phyloP scores from a whole-genome alignment of 169 alveolate species.

The Perkinsus olseni region DNA sequence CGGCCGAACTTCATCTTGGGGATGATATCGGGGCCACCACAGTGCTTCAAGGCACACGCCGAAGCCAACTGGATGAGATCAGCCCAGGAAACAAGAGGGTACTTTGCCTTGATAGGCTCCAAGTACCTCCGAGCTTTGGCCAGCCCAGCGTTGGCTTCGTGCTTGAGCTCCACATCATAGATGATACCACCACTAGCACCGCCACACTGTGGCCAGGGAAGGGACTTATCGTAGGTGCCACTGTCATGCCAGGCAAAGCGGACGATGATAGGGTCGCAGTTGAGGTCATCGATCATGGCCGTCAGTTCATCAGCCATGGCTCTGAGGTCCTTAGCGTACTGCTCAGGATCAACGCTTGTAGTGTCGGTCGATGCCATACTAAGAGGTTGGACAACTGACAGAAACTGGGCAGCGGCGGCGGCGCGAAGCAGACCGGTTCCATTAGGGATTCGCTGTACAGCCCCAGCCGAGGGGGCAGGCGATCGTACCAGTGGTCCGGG shows the following conservation, averaged over 20 bases:
- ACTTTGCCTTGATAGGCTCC: conserved; percentile 41
- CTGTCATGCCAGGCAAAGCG: conserved; percentile 50
- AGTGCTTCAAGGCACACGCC: conserved; percentile 48
- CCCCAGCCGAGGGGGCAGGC: too few species aligned
- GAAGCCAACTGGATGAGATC: conserved; percentile 55
- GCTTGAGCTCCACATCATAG: conserved; percentile 30
- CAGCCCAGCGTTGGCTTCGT: conserved; percentile 50
- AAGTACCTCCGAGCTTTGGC: conserved; percentile 35
- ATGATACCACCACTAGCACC: conserved; percentile 54
- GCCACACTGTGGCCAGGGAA: conserved; percentile 24
- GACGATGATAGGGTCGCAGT: conserved; percentile 19
- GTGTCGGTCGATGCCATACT: neutral
- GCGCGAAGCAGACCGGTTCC: too few species aligned
- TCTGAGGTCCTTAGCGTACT: neutral
- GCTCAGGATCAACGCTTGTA: neutral
- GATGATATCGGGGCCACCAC: conserved; percentile 55
- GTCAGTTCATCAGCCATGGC: neutral
- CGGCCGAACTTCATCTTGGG: conserved; percentile 36
- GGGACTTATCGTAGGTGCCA: conserved; percentile 26
- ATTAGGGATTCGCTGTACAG: too few species aligned
- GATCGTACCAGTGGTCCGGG: too few species aligned
- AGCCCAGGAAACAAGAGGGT: conserved; percentile 47
- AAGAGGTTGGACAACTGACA: neutral
- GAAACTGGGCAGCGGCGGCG: too few species aligned
- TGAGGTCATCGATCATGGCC: neutral